Evolutionary conservation across 108 stramenopile species (phyloP), one percentile per base, ranked within the genome.

Genomic region (Poteriospumella lacustris): DNA sequence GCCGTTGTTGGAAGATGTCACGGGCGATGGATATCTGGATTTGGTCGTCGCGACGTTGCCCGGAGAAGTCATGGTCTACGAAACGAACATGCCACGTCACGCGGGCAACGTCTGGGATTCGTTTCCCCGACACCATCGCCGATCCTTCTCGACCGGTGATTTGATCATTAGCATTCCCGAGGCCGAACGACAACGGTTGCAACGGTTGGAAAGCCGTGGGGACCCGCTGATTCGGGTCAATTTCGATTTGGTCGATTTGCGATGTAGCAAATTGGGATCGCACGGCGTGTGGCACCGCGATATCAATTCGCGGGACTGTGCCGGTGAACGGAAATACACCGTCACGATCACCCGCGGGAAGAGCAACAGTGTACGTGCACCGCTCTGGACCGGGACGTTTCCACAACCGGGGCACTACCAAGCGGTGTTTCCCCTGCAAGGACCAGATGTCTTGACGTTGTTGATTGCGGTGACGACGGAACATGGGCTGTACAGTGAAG

Each of bases 1-100:
- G 5, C 12, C 33, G 5, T 42, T 73, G 47, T 5, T 73, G 26
- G 70, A 73, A 26, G 70, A 73, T 73, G 41, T 73, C 9, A 42
- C 70, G 42, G 5, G 12, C 5, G 47, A 73, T 56, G 70, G 70
- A 3, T 56, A 52, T 73, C 42, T 73, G 42, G 70, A 73, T 24
- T 19, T 73, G 3, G 12, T 73, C 9, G 42, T 38, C 31, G 33
- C n/a, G 9, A 73, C 70, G 33, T 52, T 73, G 31, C 9, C 38
- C 5, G 70, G 70, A 34, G n/a, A 73, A 12, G 9, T 73, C 26
- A 3, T 19, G 3, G 12, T 73, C 12, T 56, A 29, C 33, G 5
- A 5, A 12, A 42, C 70, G 3, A 44, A 5, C 5, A 34, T 73
- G 31, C 70, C 43, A 26, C n/a, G n/a, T n/a, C 36, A 68, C 36